Base-by-base conservation (phyloP, 2,329 filamentous ascomycete genomes). In the Stemphylium lycopersici region DNA sequence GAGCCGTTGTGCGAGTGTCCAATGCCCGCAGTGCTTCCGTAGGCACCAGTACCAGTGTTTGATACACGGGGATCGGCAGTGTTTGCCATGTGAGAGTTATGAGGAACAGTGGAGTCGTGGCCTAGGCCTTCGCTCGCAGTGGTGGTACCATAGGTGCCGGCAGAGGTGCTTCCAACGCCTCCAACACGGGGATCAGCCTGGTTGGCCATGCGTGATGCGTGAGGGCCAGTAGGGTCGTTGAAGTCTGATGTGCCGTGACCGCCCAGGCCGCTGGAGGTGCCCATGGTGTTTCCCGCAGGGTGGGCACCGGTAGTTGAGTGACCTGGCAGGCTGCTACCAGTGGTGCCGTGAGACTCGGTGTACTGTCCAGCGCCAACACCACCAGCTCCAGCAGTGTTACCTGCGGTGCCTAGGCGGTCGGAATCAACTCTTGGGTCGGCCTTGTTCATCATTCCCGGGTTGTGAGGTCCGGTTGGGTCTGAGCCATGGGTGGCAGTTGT, bases 401-500 rank as follows among this genome's bases (percentile, higher is more conserved):
- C 63, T 24, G 67, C 63, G 7, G 55, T 52, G 16, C 68, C 68
- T 33, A 58, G 54, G 16, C 56, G 58, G 56, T 67, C 58, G 16
- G 65, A 67, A 49, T 72, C 71, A 11, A 74, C 69, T 3, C 69
- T 59, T 15, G 72, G 72, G 39, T 73, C 72, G 18, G 58, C 60
- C 53, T 66, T 58, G 62, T 75, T 75, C 12, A 43, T 59, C 0
- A 67, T 22, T 34, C 57, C 59, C 6, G 58, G 61, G 37, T 62
- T 45, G 55, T 75, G 72, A 16, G 71, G 71, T 18, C 71, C 72
- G 12, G 62, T 60, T 6, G 69, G 69, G 46, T 71, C 68, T 15
- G 32, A n/a, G 20, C 48, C 42, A 5, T 47, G 50, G 36, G 48
- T 42, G 22, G 32, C 38, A 31, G 31, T 32, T 3, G 46, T 40